A percentile compares a stretch with the other conserved stretches of the same genome.
Conservation (phyloP, 2,329 filamentous ascomycete species). For the Sphaerostilbella broomeana region DNA sequence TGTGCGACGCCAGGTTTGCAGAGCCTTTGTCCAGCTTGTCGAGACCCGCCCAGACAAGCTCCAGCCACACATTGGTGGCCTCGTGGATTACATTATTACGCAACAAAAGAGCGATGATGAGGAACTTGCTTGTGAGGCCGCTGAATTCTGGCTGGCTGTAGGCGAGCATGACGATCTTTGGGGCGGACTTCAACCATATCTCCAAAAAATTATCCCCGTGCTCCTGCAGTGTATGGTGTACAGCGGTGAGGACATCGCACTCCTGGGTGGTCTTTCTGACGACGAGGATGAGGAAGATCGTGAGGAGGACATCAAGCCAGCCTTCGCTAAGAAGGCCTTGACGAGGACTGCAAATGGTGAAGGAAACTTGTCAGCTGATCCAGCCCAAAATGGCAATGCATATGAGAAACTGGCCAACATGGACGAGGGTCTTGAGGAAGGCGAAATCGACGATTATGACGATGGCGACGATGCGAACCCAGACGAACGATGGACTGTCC, state of each 20-base stretch:
- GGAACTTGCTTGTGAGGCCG: constrained; percentile 86
- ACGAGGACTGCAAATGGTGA: constrained; percentile 52
- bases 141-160: constrained; percentile 94
- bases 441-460: constrained; percentile 73
- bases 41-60: constrained; percentile 88
- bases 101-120: constrained; percentile 86
- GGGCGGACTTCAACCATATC: constrained; percentile 66
- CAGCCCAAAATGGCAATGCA: constrained; percentile 45
- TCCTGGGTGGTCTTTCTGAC: constrained; percentile 75
- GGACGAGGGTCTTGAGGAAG: constrained; percentile 77
- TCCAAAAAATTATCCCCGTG: constrained; percentile 81
- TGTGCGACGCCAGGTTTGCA: constrained; percentile 87
- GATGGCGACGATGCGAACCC: constrained; percentile 74
- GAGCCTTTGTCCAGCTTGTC: constrained; percentile 85
- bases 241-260: constrained; percentile 82
- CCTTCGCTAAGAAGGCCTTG: constrained; percentile 69
- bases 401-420: constrained; percentile 51
- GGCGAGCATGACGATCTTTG: constrained; percentile 81
- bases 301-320: constrained; percentile 83
- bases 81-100: constrained; percentile 87
- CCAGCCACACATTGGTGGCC: constrained; percentile 73
- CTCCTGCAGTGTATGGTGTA: constrained; percentile 95
- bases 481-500: constrained; percentile 88
- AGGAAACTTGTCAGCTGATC: constrained; percentile 43
- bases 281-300: constrained; percentile 91